These are phyloP conservation scores for Penicillium freii DNA, from an alignment of 2,329 filamentous ascomycete species.

Conservation along the genomic window DNA sequence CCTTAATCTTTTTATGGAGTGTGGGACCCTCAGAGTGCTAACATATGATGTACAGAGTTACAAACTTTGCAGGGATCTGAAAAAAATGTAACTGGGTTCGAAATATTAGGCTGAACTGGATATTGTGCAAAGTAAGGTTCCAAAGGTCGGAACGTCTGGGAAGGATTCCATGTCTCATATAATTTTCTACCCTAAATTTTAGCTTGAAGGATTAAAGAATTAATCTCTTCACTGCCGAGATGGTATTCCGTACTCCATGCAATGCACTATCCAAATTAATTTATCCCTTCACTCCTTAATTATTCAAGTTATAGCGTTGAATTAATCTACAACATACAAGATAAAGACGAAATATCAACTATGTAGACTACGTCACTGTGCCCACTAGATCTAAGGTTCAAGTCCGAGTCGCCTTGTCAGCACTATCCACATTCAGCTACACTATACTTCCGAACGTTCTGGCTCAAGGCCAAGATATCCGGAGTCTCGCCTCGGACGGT, in stretches of 20 bases:
- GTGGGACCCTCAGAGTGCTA: neutral
- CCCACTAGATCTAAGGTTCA: conserved; percentile 3
- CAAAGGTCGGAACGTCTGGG: neutral
- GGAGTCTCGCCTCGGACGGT: neutral
- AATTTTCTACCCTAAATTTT: neutral
- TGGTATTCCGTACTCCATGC: neutral
- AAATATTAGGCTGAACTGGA: neutral
- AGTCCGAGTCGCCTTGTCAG: neutral
- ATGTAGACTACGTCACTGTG: neutral
- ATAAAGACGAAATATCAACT: neutral
- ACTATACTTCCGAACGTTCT: neutral
- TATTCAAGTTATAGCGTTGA: neutral
- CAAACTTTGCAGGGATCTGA: neutral
- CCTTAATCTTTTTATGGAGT: conserved; percentile 6
- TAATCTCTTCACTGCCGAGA: neutral
- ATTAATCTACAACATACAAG: neutral
- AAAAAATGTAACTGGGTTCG: neutral
- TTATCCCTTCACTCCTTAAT: neutral
- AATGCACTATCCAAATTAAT: neutral
- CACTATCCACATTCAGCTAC: conserved; percentile 2
- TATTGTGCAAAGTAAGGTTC: too few species aligned
- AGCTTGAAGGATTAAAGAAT: neutral
- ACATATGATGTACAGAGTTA: neutral
- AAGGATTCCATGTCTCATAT: neutral
- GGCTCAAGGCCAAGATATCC: neutral